Evolutionary conservation across 208 protist species (phyloP), one percentile per base, ranked within the genome.

Genomic region (Leishmania tropica): DNA sequence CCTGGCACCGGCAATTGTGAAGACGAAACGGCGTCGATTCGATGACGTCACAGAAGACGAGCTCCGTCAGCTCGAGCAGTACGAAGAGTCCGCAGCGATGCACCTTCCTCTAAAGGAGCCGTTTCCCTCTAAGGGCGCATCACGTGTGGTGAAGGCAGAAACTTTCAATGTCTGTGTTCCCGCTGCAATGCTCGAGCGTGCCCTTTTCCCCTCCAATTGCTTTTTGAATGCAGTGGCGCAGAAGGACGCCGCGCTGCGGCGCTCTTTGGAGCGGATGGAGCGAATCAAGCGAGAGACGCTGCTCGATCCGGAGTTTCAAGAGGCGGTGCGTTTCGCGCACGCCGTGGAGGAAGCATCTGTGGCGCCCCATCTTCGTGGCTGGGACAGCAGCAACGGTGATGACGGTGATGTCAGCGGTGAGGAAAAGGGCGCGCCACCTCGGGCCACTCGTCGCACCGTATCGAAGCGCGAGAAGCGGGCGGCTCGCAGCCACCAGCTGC

Each of bases 301-400:
- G 31, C 81, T 97, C 24, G 94, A 96, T 73, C 88, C 88, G 3
- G 68, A 87, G 10, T 97, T 97, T 83, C 94, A 97, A 76, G 89
- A 87, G 31, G 94, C 92, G 17, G 83, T 96, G 58, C 79, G 85
- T 45, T 81, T 90, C 24, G 90, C 91, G 3, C 90, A 95, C 75
- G 58, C 74, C 3, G 79, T 91, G 60, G 91, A 96, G 58, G 91
- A 90, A 68, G 54, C 82, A 1, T 89, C 88, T 21, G 83, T 91
- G 5, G 81, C 82, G 11, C 68, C 80, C 24, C 81, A 91, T 79
- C 56, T 90, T n/a, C 77, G 88, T 24, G 87, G 72, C 11, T n/a
- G 45, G 48, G 19, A 64, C 42, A 56, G 51, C 31, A 42, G 42
- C 40, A n/a, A 47, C 37, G 71, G 65, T 45, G 53, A 31, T 67